phyloP scores from a whole-genome alignment of 768 basidiomycete species.

The Lyophyllum decastes region DNA sequence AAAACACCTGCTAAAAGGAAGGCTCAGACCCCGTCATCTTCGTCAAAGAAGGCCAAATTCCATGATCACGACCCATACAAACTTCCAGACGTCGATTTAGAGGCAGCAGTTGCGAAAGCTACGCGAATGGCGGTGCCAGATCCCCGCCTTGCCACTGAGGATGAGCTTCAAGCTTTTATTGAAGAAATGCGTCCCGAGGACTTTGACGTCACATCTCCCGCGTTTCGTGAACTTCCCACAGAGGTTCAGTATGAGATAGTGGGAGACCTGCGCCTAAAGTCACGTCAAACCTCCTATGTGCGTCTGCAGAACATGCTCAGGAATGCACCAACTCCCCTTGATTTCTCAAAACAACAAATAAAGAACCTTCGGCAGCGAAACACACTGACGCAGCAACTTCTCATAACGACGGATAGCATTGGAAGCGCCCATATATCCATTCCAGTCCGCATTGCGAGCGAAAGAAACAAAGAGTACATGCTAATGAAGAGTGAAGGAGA shows the following conservation, averaged over 20 bases:
- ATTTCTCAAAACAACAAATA: conserved; percentile 97
- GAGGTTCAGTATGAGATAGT: conserved; percentile 99
- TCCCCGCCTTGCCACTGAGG: conserved; percentile 93
- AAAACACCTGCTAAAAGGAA: conserved; percentile 52
- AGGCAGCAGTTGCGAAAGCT: conserved; percentile 60
- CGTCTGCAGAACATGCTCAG: conserved; percentile 90
- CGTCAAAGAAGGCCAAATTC: conserved; percentile 63
- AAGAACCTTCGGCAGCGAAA: conserved; percentile 88
- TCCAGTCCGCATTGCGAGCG: conserved; percentile 92
- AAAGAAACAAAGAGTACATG: conserved; percentile 93
- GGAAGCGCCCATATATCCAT: conserved; percentile 89
- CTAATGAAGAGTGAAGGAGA: conserved; percentile 88
- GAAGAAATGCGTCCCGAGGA: conserved; percentile 96
- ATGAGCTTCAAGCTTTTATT: conserved; percentile 89
- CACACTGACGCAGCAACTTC: conserved; percentile 86
- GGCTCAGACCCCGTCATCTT: conserved; percentile 43
- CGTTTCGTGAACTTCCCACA: conserved; percentile 89
- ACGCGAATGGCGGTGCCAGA: conserved; percentile 70
- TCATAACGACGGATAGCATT: conserved; percentile 90
- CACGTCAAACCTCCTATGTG: conserved; percentile 90
- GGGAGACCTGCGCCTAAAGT: conserved; percentile 92
- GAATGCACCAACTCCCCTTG: conserved; percentile 77
- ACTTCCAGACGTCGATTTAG: conserved; percentile 82
- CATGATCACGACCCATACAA: conserved; percentile 89
- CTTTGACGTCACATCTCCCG: conserved; percentile 87